phyloP scores from a whole-genome alignment of 805 yeast genomes.

The Candida maris region DNA sequence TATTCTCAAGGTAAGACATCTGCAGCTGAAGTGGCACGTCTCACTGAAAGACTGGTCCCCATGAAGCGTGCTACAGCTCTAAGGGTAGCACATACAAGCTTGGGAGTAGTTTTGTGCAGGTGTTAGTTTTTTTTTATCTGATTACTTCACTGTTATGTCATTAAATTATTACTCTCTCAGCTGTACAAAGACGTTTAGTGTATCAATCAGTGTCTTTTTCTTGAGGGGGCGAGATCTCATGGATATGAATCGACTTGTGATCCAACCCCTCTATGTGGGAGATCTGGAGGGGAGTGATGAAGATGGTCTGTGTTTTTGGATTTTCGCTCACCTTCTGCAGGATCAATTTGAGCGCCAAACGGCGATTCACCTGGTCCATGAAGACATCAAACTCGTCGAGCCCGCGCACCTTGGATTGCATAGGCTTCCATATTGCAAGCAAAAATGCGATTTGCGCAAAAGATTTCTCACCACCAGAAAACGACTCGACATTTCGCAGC shows the following conservation, averaged over 20 bases:
- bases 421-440: conserved; percentile 87
- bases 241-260: conserved; percentile 54
- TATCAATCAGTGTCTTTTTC: conserved; percentile 19
- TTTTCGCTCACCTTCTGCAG: conserved; percentile 61
- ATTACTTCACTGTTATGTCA: too few relatives aligned
- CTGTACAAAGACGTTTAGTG: too few relatives aligned
- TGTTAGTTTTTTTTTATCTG: too few relatives aligned
- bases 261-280: conserved; percentile 62
- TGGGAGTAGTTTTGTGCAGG: too few relatives aligned
- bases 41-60: too few relatives aligned
- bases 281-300: conserved; percentile 92
- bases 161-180: too few relatives aligned
- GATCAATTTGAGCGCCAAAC: conserved; percentile 71
- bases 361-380: conserved; percentile 91
- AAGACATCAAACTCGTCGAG: conserved; percentile 96
- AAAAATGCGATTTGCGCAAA: conserved; percentile 86
- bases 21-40: too few relatives aligned
- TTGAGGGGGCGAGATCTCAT: conserved; percentile 49
- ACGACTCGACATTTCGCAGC: conserved; percentile 69
- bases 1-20: too few relatives aligned
- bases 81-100: too few relatives aligned
- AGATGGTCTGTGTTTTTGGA: conserved; percentile 77
- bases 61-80: too few relatives aligned
- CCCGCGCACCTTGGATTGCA: conserved; percentile 85
- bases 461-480: conserved; percentile 97